phyloP scores from a whole-genome alignment of 2,329 filamentous ascomycete genomes.

The Fusarium newnesense region DNA sequence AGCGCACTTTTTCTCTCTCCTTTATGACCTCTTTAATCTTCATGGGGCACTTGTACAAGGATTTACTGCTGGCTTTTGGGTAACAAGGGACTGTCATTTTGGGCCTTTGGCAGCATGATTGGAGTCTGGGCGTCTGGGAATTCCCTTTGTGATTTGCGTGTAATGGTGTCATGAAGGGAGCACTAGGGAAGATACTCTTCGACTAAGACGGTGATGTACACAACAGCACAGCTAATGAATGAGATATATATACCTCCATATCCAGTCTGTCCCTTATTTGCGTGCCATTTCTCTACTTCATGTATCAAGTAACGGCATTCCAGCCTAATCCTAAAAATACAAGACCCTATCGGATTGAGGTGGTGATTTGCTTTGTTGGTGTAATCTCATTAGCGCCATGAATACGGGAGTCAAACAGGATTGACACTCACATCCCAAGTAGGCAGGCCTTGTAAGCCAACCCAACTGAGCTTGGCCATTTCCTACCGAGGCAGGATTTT shows the following conservation, averaged over 20 bases:
- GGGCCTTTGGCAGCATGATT: constrained; percentile 18
- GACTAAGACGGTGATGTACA: constrained; percentile 12
- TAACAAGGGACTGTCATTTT: constrained; percentile 19
- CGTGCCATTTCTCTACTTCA: background rate
- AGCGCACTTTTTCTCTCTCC: background rate
- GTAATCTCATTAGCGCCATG: background rate
- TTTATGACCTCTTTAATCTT: constrained; percentile 24
- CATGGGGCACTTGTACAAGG: constrained; percentile 13
- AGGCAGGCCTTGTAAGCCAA: background rate
- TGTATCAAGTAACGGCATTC: background rate
- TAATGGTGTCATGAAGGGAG: constrained; percentile 4
- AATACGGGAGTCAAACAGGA: background rate
- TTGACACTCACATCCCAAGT: background rate
- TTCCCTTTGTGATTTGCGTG: constrained; percentile 9
- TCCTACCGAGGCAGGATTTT: constrained; percentile 7
- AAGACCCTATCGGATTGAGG: background rate
- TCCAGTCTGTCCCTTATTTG: background rate
- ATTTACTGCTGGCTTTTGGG: constrained; percentile 19
- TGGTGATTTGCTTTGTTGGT: background rate
- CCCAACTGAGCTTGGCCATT: background rate
- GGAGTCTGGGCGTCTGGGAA: constrained; percentile 35
- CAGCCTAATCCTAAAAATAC: background rate
- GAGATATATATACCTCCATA: constrained; percentile 14
- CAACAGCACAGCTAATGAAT: constrained; percentile 23
- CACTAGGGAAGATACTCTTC: background rate